Percentiles rank a stretch among this genome's conserved stretches.
Conservation (phyloP, 192 early-diverging fungal genomes). For the Coemansia aciculifera region DNA sequence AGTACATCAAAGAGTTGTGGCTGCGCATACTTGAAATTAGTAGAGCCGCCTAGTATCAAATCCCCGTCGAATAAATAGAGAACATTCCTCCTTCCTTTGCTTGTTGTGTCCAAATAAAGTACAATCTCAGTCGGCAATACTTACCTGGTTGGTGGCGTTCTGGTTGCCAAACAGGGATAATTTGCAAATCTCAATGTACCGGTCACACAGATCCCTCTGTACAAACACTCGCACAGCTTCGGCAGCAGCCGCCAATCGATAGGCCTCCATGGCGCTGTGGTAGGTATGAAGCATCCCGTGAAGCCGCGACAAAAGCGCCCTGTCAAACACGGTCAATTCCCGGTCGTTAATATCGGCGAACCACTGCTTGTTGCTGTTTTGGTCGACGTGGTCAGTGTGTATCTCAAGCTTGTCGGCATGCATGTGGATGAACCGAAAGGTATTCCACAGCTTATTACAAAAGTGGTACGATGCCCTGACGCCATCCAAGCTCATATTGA, state of each 20-base stretch:
- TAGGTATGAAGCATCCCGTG: conserved; percentile 66
- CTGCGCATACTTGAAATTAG: conserved; percentile 3
- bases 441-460: conserved; percentile 97
- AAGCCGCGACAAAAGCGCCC: conserved; percentile 83
- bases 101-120: background rate
- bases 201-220: conserved; percentile 91
- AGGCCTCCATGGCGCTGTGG: conserved; percentile 66
- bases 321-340: conserved; percentile 69
- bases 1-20: background rate
- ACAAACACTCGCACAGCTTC: conserved; percentile 84
- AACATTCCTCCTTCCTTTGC: background rate
- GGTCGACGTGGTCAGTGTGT: background rate
- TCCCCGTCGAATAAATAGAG: background rate
- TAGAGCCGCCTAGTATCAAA: background rate
- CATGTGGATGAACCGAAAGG: conserved; percentile 60
- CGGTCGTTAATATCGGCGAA: conserved; percentile 37
- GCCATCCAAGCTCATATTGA: conserved; percentile 88
- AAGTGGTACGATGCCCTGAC: conserved; percentile 86
- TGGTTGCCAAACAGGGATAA: conserved; percentile 66
- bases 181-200: conserved; percentile 89
- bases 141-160: conserved; percentile 58
- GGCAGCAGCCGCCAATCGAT: conserved; percentile 76
- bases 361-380: conserved; percentile 11
- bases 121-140: background rate
- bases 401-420: conserved; percentile 26